Conservation (phyloP, 768 basidiomycete species). For the Boletellus sp. region DNA sequence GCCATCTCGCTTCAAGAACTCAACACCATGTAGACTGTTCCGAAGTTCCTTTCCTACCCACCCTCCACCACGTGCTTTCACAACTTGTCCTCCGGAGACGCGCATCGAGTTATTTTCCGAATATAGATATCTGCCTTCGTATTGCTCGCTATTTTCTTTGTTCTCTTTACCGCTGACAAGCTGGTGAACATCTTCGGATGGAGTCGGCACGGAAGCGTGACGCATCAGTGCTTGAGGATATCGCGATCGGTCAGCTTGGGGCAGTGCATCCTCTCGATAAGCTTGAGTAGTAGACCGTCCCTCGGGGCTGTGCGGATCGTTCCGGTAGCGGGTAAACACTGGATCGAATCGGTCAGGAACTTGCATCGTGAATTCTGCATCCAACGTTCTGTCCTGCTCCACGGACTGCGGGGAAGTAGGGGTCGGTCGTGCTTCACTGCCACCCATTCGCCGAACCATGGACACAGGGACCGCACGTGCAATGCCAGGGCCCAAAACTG, state of each 20-base stretch:
- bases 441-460: conserved; percentile 1
- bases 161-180: conserved; percentile 21
- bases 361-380: conserved; percentile 36
- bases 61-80: conserved; percentile 28
- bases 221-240: conserved; percentile 13
- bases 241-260: conserved; percentile 18
- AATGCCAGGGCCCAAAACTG: conserved; percentile 11
- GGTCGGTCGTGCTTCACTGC: conserved; percentile 25
- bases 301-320: conserved; percentile 12
- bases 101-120: conserved; percentile 19
- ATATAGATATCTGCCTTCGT: conserved; percentile 12
- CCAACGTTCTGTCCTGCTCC: conserved; percentile 38
- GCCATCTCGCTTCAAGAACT: conserved; percentile 29
- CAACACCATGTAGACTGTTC: conserved; percentile 40
- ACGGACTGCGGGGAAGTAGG: conserved; percentile 41
- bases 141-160: conserved; percentile 38
- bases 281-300: conserved; percentile 18
- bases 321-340: conserved; percentile 26
- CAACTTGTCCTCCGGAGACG: conserved; percentile 31
- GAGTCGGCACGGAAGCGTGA: conserved; percentile 7
- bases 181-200: conserved; percentile 12
- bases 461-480: conserved; percentile 16
- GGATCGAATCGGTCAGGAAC: conserved; percentile 47
- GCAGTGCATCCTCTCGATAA: conserved; percentile 17
- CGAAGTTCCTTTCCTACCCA: conserved; percentile 48